Conservation (phyloP, 495 filamentous ascomycete species). For the Tuber melanosporum region DNA sequence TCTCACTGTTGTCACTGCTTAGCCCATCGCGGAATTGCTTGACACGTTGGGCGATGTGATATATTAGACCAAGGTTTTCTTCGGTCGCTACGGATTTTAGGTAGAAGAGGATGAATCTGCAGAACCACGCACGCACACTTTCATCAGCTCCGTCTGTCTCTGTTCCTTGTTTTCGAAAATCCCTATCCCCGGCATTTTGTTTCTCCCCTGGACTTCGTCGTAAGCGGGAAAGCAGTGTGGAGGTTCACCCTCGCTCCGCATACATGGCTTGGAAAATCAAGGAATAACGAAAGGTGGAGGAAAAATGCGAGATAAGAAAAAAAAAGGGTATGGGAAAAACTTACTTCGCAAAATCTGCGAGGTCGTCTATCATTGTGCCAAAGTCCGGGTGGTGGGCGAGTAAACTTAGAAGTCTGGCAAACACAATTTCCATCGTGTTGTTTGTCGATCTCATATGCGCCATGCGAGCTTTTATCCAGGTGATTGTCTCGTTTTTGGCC, state of each 20-base stretch:
- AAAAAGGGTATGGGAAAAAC: conserved; percentile 20
- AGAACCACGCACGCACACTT: conserved; percentile 41
- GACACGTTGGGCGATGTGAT: conserved; percentile 83
- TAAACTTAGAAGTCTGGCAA: conserved; percentile 76
- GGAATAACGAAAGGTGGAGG: conserved; percentile 2
- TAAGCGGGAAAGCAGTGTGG: neutral
- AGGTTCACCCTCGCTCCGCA: neutral
- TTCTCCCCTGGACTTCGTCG: neutral
- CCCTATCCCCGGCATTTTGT: conserved; percentile 10
- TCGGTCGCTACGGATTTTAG: conserved; percentile 73
- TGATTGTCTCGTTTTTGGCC: conserved; percentile 66
- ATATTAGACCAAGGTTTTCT: conserved; percentile 80
- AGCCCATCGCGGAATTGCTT: conserved; percentile 84
- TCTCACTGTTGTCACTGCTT: conserved; percentile 52
- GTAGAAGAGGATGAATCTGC: conserved; percentile 80
- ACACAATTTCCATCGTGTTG: conserved; percentile 68
- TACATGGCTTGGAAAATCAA: neutral
- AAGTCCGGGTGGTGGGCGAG: conserved; percentile 96
- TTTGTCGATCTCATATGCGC: conserved; percentile 46
- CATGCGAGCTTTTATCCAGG: conserved; percentile 80
- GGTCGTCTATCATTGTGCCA: conserved; percentile 56
- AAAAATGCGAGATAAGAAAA: conserved; percentile 11
- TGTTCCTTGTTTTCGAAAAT: conserved; percentile 33
- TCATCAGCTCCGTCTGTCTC: conserved; percentile 42
- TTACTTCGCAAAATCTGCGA: conserved; percentile 65